Base-by-base conservation (phyloP, 345 rosid genomes). In the Rhizophora apiculata region DNA sequence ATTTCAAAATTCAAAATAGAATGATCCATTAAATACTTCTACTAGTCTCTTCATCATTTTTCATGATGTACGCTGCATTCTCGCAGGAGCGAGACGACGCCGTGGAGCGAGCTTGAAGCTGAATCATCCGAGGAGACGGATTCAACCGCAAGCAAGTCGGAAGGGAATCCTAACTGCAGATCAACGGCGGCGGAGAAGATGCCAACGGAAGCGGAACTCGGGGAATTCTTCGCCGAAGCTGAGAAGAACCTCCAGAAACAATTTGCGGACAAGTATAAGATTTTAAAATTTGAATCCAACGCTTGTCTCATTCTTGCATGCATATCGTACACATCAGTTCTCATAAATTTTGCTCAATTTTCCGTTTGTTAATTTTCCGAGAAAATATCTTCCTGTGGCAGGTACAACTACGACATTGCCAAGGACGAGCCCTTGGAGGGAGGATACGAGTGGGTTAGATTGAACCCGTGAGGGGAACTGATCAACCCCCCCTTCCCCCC, bases 171-270 rank as follows among this genome's bases (percentile, higher is more conserved):
- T 63, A 71, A 69, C 75, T 71, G 71, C 63, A 77, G 75, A 67
- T 65, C 72, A 74, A 54, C 76, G 68, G 79, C 6, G 66, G 68
- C 69, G 79, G 74, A 72, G 74, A 83, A 80, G 64, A 78, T 65
- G 79, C 84, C 90, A 6, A 72, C 87, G 27, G 81, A 76, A 56
- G 51, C 68, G 0, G 96, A 93, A 73, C 75, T 93, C 29, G 89
- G 90, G 16, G 86, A 85, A 10, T 93, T 93, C 82, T 93, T 93
- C 54, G 63, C 70, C 2, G 79, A 71, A 32, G 87, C 89, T 4
- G 95, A 90, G 81, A 84, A 83, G 52, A 64, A 74, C 1, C 62
- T 78, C 39, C 85, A 77, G 59, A 72, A 83, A 68, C 72, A 61
- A 49, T 82, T 83, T 63, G 57, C 77, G 11, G 80, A 86, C 54